Evolutionary conservation across 2,329 filamentous ascomycete genomes (phyloP).

Genomic region (Polytolypa hystricis): DNA sequence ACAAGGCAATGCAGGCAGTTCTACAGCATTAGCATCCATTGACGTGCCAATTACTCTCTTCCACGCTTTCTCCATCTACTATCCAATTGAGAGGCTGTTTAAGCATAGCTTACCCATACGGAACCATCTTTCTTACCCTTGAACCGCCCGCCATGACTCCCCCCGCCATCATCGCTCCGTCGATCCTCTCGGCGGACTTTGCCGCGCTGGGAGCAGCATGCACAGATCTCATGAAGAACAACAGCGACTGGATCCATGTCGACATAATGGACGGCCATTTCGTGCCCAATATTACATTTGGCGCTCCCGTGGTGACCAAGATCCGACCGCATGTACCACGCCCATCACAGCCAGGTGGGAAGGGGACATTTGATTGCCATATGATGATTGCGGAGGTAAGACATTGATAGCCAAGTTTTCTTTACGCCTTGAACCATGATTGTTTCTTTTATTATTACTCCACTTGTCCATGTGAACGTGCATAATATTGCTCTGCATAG

Average conservation of each 20-base stretch:
- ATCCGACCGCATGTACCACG: conserved; percentile 76
- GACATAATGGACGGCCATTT: conserved; percentile 99
- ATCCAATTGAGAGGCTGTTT: no score
- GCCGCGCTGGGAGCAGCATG: conserved; percentile 78
- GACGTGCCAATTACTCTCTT: no score
- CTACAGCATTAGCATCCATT: no score
- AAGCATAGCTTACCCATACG: no score
- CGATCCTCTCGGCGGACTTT: conserved; percentile 97
- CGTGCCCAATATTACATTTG: conserved; percentile 96
- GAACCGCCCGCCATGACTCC: conserved; percentile 83
- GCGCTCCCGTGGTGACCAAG: conserved; percentile 87
- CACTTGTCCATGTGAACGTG: no score
- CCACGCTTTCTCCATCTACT: no score
- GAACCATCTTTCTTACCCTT: no score
- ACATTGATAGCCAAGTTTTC: not conserved
- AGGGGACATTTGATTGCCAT: conserved; percentile 96
- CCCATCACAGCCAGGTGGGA: conserved; percentile 57
- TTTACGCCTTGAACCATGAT: conserved; percentile 6
- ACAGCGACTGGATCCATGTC: conserved; percentile 87
- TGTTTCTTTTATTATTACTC: no score
- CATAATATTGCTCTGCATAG: no score
- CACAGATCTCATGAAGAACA: conserved; percentile 69
- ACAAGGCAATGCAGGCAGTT: no score
- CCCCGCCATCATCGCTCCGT: conserved; percentile 87
- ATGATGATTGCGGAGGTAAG: conserved; percentile 98